These are phyloP conservation scores for Cafeteria roenbergensis DNA, from an alignment of 108 stramenopile species.

Conservation along the genomic window DNA sequence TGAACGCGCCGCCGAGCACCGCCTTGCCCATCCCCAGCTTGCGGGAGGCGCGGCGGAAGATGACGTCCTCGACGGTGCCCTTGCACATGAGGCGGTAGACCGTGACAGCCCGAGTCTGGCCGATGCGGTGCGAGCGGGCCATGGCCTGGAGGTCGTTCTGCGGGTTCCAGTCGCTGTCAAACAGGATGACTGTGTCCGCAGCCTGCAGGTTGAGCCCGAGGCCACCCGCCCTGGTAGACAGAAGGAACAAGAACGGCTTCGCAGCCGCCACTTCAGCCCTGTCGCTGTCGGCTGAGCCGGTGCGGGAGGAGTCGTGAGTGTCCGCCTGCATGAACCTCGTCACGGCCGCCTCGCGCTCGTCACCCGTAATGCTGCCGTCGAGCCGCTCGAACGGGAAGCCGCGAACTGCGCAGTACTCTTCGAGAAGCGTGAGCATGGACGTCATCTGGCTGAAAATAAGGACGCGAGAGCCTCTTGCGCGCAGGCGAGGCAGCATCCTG, in stretches of 20 bases:
- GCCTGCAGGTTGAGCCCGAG: slow-evolving; percentile 86
- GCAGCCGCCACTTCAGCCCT: no score
- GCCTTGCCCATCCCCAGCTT: slow-evolving; percentile 93
- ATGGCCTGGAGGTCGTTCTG: slow-evolving; percentile 90
- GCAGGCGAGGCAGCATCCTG: slow-evolving; percentile 89
- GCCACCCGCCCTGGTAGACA: slow-evolving; percentile 86
- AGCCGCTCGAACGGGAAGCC: slow-evolving; percentile 70
- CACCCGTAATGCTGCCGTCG: slow-evolving; percentile 72
- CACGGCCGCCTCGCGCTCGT: slow-evolving; percentile 88
- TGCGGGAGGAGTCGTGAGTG: slow-evolving; percentile 18
- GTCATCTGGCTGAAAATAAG: slow-evolving; percentile 88
- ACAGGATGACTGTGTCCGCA: slow-evolving; percentile 88
- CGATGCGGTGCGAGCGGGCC: slow-evolving; percentile 87
- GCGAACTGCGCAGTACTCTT: slow-evolving; percentile 78
- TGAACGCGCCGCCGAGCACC: slow-evolving; percentile 45
- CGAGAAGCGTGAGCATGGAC: slow-evolving; percentile 79
- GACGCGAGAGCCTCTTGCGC: slow-evolving; percentile 84
- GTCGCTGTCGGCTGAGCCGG: no score
- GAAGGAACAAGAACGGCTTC: slow-evolving; percentile 80
- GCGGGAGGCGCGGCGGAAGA: slow-evolving; percentile 89
- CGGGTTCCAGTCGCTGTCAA: slow-evolving; percentile 89
- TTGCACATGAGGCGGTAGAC: slow-evolving; percentile 80
- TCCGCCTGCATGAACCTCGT: slow-evolving; percentile 32
- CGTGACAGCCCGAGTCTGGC: slow-evolving; percentile 64
- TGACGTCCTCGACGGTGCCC: slow-evolving; percentile 88